Evolutionary conservation across 352 stramenopile species (phyloP), one percentile per base, ranked within the genome.

Genomic region (Phytophthora idaei): DNA sequence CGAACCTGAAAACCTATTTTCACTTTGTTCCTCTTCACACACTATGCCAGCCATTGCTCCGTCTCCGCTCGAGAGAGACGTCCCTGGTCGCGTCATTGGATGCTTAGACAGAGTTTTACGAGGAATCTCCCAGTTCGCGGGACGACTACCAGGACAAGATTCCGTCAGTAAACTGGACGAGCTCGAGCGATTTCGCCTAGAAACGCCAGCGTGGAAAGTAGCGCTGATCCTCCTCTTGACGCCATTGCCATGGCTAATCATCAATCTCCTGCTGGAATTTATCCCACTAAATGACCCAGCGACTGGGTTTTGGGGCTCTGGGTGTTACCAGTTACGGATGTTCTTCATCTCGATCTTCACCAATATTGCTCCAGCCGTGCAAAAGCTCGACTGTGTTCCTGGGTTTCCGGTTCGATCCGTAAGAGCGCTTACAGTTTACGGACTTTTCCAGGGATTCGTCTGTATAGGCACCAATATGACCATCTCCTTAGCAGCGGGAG

Each of bases 91-190:
- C 54, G 11, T 32, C 45, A 45, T 28, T 45, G 32, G 31, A 29
- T 27, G 32, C 44, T 1, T 67, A 37, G 36, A 34, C 46, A 0
- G 17, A 32, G 36, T 48, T 7, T 36, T 54, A 36, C 32, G 59
- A 2, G 5, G 7, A 8, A 45, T 17, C 0, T 47, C 12, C 11
- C 36, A 42, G 11, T n/a, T 74, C 42, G 39, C 41, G 21, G 67
- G 67, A 11, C 47, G 61, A 25, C 37, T 78, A 25, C 58, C 63
- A 10, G 71, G 69, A 0, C 63, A 81, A 1, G 62, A 67, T 51
- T 77, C 67, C 4, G 57, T 82, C 3, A 79, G 71, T 48, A 81
- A 81, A 37, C 48, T 77, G 7, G 60, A 76, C 7, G 54, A 64
- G 27, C 73, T 78, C 4, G 34, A 70, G 2, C 21, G 34, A 41